phyloP scores from a whole-genome alignment of 305 asterid species.

The Solanum hybrid region DNA sequence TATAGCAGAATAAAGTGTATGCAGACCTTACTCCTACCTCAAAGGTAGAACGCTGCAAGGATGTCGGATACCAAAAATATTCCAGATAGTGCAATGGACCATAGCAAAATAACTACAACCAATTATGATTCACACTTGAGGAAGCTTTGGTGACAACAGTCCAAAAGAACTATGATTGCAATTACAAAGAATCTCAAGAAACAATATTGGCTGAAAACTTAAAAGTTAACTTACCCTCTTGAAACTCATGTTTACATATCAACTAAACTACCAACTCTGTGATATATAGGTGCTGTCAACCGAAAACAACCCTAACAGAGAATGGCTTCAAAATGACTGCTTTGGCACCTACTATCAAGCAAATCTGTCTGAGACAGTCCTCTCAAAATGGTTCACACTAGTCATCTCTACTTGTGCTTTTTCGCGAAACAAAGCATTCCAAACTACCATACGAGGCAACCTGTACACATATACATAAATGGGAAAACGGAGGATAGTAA shows the following conservation, averaged over 20 bases:
- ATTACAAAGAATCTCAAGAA: not conserved
- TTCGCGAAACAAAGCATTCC: not conserved
- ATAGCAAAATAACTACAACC: not conserved
- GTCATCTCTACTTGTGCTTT: not conserved
- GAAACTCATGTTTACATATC: not conserved
- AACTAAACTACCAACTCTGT: not conserved
- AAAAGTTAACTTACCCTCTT: not conserved
- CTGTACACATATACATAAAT: not conserved
- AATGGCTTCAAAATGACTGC: not conserved
- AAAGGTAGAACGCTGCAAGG: not conserved
- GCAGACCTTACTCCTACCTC: not conserved
- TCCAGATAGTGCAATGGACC: not conserved
- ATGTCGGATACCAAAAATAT: not conserved
- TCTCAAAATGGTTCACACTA: not conserved
- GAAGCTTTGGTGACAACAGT: not conserved
- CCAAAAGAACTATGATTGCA: not conserved
- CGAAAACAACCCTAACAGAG: not conserved
- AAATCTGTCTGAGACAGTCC: not conserved
- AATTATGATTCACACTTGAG: not conserved
- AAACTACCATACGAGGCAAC: not conserved
- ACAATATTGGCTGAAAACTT: not conserved
- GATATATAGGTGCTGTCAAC: not conserved
- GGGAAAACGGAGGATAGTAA: not conserved
- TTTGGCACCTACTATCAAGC: not conserved
- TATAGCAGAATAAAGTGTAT: not conserved